Base-by-base conservation (phyloP, 2,329 filamentous ascomycete genomes). In the Thermochaetoides dissita region DNA sequence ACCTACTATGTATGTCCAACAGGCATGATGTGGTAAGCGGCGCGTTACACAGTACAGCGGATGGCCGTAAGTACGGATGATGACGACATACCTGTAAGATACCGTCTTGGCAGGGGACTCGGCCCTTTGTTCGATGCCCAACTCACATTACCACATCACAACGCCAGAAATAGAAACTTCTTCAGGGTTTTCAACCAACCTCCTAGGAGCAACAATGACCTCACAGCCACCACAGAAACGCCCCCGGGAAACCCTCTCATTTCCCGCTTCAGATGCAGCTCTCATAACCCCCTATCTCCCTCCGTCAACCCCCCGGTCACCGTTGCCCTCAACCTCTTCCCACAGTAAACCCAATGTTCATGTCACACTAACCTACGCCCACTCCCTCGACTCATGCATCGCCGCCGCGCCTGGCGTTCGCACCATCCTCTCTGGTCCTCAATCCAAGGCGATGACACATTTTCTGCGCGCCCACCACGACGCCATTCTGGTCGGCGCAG, bases 381-480 rank as follows among this genome's bases (percentile, higher is more conserved):
- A 81, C 6, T 95, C 88, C 4, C 79, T 98, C 51, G 89, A 96
- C 64, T 81, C 82, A 34, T 75, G 79, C 41, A 71, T 93, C 39
- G 76, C 87, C 2, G 70, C 89, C 29, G 71, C 79, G 0, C 85
- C 86, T 0, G 87, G 87, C 10, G 69, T 77, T n/a, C 83, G 82
- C 50, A 96, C 89, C 2, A 68, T 74, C 0, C 73, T 96, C 10
- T 96, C 89, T 1, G 88, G 88, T 3, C 74, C 81, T 0, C 70
- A 79, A 49, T 85, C 85, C 33, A 94, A 94, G 61, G 74, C 84
- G 41, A 93, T 96, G 85, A 95, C 89, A 0, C 89, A 96, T 61
- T 85, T 83, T 58, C 73, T 96, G 29, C 84, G 89, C 53, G 79
- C 80, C 9, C 74, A 72, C 10, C 87, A 96, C 62, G 77, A 84